Evolutionary conservation across 192 early-diverging fungal genomes (phyloP).

Genomic region (Neocallimastix lanati): DNA sequence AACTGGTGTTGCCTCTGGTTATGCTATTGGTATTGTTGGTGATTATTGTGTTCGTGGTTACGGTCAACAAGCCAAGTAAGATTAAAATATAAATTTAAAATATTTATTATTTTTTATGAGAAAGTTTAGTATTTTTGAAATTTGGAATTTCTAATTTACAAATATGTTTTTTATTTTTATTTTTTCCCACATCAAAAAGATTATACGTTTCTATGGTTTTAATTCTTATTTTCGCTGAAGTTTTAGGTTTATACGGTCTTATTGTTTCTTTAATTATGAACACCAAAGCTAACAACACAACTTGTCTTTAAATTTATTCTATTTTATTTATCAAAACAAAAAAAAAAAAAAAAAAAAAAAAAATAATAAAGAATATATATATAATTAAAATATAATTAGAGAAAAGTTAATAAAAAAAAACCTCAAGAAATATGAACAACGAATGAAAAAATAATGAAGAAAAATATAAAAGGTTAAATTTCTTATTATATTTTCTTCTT

Average conservation of each 20-base stretch:
- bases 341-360: not conserved
- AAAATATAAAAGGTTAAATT: not conserved
- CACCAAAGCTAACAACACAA: not conserved
- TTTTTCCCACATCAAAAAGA: no score
- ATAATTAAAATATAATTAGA: no score
- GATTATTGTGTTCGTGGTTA: conserved; percentile 71
- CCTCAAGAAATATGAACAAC: not conserved
- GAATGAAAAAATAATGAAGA: not conserved
- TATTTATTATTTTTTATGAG: no score
- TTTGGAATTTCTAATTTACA: no score
- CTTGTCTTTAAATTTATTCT: not conserved
- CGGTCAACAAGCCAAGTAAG: conserved; percentile 47
- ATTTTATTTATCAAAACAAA: not conserved
- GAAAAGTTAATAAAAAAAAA: not conserved
- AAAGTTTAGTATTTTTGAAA: no score
- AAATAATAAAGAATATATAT: no score
- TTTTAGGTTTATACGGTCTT: conserved; percentile 94
- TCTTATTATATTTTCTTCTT: not conserved
- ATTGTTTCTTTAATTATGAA: conserved; percentile 46
- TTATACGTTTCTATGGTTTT: no score
- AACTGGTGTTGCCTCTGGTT: conserved; percentile 70
- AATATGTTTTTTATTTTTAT: no score
- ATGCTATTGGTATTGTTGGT: conserved; percentile 79
- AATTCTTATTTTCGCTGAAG: conserved; percentile 99
- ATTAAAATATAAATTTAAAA: no score